These are phyloP conservation scores for Colletotrichum sp. DNA, from an alignment of 2,329 filamentous ascomycete species.

Conservation along the genomic window DNA sequence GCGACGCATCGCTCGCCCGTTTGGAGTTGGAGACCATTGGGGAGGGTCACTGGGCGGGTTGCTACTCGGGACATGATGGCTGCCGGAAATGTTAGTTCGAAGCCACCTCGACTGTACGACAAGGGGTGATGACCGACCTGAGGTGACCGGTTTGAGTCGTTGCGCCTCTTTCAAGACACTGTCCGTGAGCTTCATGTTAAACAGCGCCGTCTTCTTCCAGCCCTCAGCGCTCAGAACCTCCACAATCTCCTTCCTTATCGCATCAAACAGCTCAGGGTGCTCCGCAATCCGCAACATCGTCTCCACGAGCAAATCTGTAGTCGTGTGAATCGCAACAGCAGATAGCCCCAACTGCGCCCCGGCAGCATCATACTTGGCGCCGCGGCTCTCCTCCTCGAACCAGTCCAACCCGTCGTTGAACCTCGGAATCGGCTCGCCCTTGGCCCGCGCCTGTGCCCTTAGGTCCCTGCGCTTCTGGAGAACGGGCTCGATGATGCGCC, in stretches of 20 bases:
- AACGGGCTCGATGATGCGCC: conserved; percentile 37
- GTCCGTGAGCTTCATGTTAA: conserved; percentile 44
- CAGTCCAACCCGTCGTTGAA: conserved; percentile 47
- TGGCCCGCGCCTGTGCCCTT: conserved; percentile 28
- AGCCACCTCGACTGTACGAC: background rate
- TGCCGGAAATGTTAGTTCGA: background rate
- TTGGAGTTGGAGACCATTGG: conserved; percentile 6
- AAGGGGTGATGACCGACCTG: background rate
- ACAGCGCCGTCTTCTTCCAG: conserved; percentile 39
- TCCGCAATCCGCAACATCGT: conserved; percentile 42
- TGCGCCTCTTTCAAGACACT: conserved; percentile 46
- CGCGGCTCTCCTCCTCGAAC: conserved; percentile 43
- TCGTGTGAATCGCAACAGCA: conserved; percentile 56
- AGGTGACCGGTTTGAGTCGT: conserved; percentile 22
- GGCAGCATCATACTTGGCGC: conserved; percentile 69
- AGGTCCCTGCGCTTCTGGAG: conserved; percentile 27
- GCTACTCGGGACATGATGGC: conserved; percentile 5
- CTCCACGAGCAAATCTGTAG: conserved; percentile 39
- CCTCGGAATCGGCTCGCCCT: background rate
- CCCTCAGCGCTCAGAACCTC: conserved; percentile 19
- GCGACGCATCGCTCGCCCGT: background rate
- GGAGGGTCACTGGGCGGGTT: background rate
- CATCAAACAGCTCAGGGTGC: conserved; percentile 42
- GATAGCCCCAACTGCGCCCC: conserved; percentile 79
- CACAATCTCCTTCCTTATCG: conserved; percentile 47